A percentile compares a stretch with the other conserved stretches of the same genome.
Evolutionary conservation across 768 basidiomycete species (phyloP).

Genomic region (Ramaria sp.): DNA sequence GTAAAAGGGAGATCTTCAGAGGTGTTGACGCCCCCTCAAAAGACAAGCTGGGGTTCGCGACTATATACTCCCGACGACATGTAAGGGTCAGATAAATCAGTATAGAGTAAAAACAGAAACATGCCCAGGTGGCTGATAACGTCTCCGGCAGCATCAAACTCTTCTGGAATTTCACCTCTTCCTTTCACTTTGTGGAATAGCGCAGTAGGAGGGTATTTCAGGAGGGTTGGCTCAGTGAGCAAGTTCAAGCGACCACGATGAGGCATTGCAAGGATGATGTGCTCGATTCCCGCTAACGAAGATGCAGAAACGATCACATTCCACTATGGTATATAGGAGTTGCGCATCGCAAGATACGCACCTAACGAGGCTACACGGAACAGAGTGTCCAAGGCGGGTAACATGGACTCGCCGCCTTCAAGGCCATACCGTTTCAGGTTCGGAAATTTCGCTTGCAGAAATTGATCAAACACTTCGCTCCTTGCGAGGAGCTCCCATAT

Average conservation of each 20-base stretch:
- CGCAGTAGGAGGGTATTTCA: slow-evolving; percentile 52
- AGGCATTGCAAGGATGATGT: slow-evolving; percentile 76
- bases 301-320: neutral
- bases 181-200: slow-evolving; percentile 87
- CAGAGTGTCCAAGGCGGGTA: slow-evolving; percentile 73
- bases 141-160: slow-evolving; percentile 63
- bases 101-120: slow-evolving; percentile 12
- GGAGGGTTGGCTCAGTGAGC: slow-evolving; percentile 50
- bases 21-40: slow-evolving; percentile 39
- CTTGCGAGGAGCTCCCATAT: slow-evolving; percentile 59
- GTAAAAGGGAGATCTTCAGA: slow-evolving; percentile 67
- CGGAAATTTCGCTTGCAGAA: slow-evolving; percentile 80
- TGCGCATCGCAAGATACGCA: slow-evolving; percentile 16
- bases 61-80: slow-evolving; percentile 22
- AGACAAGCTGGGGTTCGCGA: slow-evolving; percentile 49
- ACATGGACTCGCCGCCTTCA: slow-evolving; percentile 91
- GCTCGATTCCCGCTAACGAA: slow-evolving; percentile 45
- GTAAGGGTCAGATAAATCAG: neutral
- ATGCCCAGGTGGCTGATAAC: slow-evolving; percentile 77
- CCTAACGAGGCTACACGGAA: slow-evolving; percentile 57
- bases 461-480: slow-evolving; percentile 78
- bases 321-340: neutral
- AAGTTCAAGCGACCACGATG: slow-evolving; percentile 83
- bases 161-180: slow-evolving; percentile 57
- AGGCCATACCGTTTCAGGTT: slow-evolving; percentile 81